phyloP scores from a whole-genome alignment of 129 eudicot genomes.

The Apium graveolens region DNA sequence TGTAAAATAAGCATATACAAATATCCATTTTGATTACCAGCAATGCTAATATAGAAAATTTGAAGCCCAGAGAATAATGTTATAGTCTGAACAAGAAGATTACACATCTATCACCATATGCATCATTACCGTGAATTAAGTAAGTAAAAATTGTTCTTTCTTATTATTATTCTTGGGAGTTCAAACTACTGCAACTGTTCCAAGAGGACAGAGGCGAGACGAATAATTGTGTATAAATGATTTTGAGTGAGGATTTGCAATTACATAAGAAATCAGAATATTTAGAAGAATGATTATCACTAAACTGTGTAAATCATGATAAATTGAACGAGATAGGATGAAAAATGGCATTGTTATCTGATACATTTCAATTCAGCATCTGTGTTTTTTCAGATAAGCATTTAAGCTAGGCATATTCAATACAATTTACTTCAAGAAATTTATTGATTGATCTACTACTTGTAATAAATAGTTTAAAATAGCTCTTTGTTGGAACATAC shows the following conservation, averaged over 20 bases:
- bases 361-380: neutral
- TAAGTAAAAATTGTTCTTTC: neutral
- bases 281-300: neutral
- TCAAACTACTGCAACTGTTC: neutral
- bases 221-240: neutral
- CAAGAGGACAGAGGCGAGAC: neutral
- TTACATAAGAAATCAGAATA: neutral
- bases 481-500: slow-evolving; percentile 38
- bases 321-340: neutral
- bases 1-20: neutral
- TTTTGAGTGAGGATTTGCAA: neutral
- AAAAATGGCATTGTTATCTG: neutral
- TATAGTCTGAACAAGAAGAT: neutral
- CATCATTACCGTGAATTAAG: neutral
- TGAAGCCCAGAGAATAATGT: neutral
- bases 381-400: neutral
- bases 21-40: neutral
- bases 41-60: neutral
- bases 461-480: slow-evolving; percentile 1
- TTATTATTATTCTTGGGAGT: neutral
- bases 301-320: neutral
- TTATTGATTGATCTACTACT: neutral
- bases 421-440: neutral
- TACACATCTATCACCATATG: neutral
- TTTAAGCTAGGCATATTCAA: neutral